Base-by-base conservation (phyloP, 2,329 filamentous ascomycete genomes). In the Grosmannia huntii region DNA sequence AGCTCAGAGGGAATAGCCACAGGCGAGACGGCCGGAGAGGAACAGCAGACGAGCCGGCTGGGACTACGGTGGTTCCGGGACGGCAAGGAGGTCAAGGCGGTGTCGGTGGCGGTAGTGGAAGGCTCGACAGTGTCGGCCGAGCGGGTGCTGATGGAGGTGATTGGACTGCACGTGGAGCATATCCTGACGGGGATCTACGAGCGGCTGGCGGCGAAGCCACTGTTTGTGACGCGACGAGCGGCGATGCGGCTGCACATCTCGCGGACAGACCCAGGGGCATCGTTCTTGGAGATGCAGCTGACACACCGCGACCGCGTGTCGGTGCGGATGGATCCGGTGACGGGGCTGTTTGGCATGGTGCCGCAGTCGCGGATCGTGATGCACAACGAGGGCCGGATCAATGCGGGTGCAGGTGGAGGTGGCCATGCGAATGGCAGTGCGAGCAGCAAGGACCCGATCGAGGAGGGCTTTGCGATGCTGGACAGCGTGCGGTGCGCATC, bases 41-140 rank as follows among this genome's bases (percentile, higher is more conserved):
- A 16, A 14, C 36, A 33, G 12, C 66, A 72, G 2, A 73, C 79
- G 0, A 86, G 83, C 63, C 72, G 70, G 53, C 68, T 94, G 52
- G 77, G 74, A 2, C 72, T 85, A 46, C 85, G 89, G 63, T 99
- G 94, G 92, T 90, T 95, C 69, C 84, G 89, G 59, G 85, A 92
- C 66, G 85, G 85, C 62, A 85, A 86, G 64, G 87, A 92, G 68
- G 82, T 90, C 61, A 81, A 86, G 59, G 73, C 76, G 21, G 72
- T 14, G 12, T 27, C 80, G 61, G 77, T 96, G 31, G 68, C 77
- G 2, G 76, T 96, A 38, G 80, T 95, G 66, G n/a, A 19, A 23
- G 14, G 48, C 53, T 44, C 23, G 11, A 41, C 14, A 23, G 76
- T 97, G 25, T 94, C 87, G 3, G 79, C 88, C 55, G 89, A 96